phyloP scores from a whole-genome alignment of 495 filamentous ascomycete species.

The Hyaloscypha variabilis region DNA sequence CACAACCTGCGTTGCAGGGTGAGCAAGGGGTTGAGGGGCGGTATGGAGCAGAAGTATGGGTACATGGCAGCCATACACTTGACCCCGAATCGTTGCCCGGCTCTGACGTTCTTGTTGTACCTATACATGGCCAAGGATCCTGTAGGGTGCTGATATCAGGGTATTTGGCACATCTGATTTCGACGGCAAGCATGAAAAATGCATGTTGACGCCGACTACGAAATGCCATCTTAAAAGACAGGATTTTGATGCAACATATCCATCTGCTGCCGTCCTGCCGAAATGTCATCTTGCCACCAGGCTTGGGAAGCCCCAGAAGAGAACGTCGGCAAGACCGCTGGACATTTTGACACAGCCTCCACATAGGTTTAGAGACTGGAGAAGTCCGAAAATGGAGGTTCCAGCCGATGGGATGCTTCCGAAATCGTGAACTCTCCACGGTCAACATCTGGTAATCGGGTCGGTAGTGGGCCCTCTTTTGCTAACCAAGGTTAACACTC shows the following conservation, averaged over 20 bases:
- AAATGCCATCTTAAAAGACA: background rate
- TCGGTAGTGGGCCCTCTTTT: too few relatives aligned
- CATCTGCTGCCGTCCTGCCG: background rate
- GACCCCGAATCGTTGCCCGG: background rate
- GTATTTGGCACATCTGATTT: background rate
- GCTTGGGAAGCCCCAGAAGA: background rate
- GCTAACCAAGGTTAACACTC: too few relatives aligned
- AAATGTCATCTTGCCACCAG: background rate
- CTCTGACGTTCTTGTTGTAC: background rate
- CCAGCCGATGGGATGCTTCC: too few relatives aligned
- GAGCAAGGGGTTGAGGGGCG: background rate
- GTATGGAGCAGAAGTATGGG: background rate
- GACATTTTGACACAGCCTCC: too few relatives aligned
- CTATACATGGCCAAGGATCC: background rate
- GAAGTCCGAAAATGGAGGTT: too few relatives aligned
- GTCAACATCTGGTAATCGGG: too few relatives aligned
- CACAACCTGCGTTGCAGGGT: background rate
- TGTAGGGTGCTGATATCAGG: background rate
- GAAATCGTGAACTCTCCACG: too few relatives aligned
- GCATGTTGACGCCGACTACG: background rate
- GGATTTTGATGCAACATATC: background rate
- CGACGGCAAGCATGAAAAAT: background rate
- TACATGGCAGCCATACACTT: background rate
- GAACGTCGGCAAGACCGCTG: too few relatives aligned
- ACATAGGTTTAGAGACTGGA: too few relatives aligned